Evolutionary conservation across 2,329 filamentous ascomycete species (phyloP).

Genomic region (Apiospora hydei): DNA sequence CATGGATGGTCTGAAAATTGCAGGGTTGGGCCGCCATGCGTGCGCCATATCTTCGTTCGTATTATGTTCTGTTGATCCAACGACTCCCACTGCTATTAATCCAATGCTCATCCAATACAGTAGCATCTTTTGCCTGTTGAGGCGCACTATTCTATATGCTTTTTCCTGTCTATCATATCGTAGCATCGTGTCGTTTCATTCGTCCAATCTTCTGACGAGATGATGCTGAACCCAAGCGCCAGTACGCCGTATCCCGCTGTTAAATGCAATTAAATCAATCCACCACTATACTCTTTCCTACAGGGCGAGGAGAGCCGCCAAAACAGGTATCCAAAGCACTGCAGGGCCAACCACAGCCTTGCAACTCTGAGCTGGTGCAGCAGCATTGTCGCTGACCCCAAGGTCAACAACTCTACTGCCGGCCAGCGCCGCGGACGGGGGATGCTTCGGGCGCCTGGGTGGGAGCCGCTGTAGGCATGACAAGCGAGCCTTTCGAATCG

Average conservation of each 20-base stretch:
- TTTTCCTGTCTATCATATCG: slow-evolving; percentile 19
- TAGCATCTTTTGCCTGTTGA: not conserved
- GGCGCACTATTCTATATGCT: slow-evolving; percentile 1
- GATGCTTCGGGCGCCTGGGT: no score
- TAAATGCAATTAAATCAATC: not conserved
- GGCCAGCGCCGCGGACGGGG: no score
- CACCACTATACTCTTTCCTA: not conserved
- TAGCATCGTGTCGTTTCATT: slow-evolving; percentile 13
- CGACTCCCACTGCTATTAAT: not conserved
- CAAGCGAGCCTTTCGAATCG: no score
- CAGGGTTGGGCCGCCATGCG: not conserved
- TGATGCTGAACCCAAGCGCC: not conserved
- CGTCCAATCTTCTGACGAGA: not conserved
- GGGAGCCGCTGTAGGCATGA: no score
- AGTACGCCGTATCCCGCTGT: not conserved
- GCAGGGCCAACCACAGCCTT: no score
- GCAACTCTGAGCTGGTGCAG: no score
- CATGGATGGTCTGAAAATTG: not conserved
- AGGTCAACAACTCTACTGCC: no score
- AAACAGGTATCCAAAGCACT: not conserved
- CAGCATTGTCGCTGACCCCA: no score
- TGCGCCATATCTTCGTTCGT: not conserved
- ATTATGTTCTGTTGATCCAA: slow-evolving; percentile 5
- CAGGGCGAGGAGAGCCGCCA: not conserved
- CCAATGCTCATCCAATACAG: not conserved